Evolutionary conservation across 129 eudicot species (phyloP).

Genomic region (Kitagawia praeruptora): DNA sequence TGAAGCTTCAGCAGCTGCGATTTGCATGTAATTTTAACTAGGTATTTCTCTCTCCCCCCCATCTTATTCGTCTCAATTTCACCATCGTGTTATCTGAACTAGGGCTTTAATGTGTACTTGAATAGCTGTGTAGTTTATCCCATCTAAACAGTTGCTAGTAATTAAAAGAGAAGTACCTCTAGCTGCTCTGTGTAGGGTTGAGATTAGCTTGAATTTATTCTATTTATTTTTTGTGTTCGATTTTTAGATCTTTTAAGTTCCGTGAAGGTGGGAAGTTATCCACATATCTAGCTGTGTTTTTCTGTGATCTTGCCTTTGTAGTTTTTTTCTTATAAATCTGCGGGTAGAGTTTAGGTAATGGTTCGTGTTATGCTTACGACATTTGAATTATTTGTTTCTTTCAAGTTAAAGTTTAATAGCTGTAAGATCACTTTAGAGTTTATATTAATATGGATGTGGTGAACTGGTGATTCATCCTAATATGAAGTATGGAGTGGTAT

Average conservation of each 20-base stretch:
- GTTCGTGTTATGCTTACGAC: slow-evolving; percentile 3
- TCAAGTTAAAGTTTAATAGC: background rate
- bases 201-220: background rate
- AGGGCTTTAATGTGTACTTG: too few relatives aligned
- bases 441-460: background rate
- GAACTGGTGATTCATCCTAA: background rate
- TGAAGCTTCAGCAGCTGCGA: too few relatives aligned
- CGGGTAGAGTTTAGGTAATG: slow-evolving; percentile 1
- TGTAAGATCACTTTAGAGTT: background rate
- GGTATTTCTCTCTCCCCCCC: too few relatives aligned
- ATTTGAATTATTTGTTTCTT: background rate
- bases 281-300: background rate
- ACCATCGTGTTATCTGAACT: too few relatives aligned
- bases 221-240: background rate
- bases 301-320: background rate
- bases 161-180: too few relatives aligned
- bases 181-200: background rate
- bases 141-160: too few relatives aligned
- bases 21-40: too few relatives aligned
- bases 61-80: too few relatives aligned
- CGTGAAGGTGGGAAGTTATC: background rate
- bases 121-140: too few relatives aligned
- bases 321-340: background rate
- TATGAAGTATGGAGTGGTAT: background rate
- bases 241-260: background rate